Conservation (phyloP, 768 basidiomycete genomes). For the Clathrus columnatus region DNA sequence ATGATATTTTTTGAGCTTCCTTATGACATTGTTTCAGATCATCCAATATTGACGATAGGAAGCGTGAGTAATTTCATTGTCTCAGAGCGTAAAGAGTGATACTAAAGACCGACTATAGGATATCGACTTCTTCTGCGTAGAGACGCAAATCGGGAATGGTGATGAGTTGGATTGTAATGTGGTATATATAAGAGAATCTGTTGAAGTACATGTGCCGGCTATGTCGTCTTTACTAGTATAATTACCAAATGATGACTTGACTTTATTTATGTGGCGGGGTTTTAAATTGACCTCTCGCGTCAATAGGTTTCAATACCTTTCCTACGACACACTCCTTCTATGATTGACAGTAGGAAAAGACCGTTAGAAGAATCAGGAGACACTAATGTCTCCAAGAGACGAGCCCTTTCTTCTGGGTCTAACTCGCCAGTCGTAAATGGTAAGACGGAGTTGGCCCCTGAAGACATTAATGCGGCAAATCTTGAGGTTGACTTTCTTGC, state of each 20-base stretch:
- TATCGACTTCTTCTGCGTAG: conserved; percentile 82
- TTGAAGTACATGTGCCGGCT: not conserved
- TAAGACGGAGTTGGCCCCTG: conserved; percentile 13
- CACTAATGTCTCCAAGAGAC: conserved; percentile 19
- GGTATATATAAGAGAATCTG: conserved; percentile 32
- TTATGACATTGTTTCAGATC: conserved; percentile 45
- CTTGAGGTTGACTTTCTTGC: conserved; percentile 44
- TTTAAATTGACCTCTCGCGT: not conserved
- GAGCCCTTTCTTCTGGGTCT: conserved; percentile 18
- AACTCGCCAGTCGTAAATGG: conserved; percentile 19
- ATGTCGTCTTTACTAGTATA: too few relatives aligned
- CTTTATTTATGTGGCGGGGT: conserved; percentile 5
- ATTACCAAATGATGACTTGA: too few relatives aligned
- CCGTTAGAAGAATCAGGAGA: conserved; percentile 14
- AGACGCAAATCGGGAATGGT: conserved; percentile 86
- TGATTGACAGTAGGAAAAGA: conserved; percentile 14
- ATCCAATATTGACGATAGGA: conserved; percentile 81
- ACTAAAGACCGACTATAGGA: conserved; percentile 35
- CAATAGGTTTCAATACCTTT: not conserved
- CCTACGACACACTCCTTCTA: not conserved
- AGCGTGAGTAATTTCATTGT: conserved; percentile 36
- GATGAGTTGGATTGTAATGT: conserved; percentile 80
- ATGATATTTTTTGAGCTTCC: not conserved
- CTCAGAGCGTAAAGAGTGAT: conserved; percentile 11
- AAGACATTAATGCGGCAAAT: conserved; percentile 28